phyloP scores from a whole-genome alignment of 768 basidiomycete genomes.

The Lactarius sp. region DNA sequence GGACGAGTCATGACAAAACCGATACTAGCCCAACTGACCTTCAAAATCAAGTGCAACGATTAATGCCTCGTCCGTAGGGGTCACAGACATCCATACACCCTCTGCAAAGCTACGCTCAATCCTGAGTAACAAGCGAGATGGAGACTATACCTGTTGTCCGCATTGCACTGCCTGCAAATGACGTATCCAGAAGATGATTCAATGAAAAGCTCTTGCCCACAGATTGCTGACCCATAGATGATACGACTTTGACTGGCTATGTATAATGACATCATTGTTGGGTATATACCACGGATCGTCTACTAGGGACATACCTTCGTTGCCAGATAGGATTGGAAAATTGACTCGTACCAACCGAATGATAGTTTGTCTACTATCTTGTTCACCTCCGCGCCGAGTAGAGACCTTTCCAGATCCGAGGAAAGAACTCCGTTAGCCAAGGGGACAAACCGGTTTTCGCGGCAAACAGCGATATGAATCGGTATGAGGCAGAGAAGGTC shows the following conservation, averaged over 20 bases:
- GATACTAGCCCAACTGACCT: conserved; percentile 34
- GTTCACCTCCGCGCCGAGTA: conserved; percentile 55
- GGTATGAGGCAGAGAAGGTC: conserved; percentile 61
- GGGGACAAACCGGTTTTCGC: conserved; percentile 57
- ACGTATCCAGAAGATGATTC: conserved; percentile 59
- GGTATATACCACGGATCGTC: not conserved
- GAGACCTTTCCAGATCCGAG: conserved; percentile 42
- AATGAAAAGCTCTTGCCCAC: conserved; percentile 57
- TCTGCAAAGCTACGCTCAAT: conserved; percentile 31
- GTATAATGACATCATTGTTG: not conserved
- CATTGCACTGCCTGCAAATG: conserved; percentile 64
- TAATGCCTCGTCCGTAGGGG: conserved; percentile 50
- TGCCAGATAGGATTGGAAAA: conserved; percentile 60
- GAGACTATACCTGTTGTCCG: conserved; percentile 43
- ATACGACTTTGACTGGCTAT: conserved; percentile 59
- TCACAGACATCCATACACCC: conserved; percentile 65
- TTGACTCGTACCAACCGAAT: conserved; percentile 62
- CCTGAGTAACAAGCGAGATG: not conserved
- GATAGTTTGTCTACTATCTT: conserved; percentile 51
- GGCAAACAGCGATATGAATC: conserved; percentile 56
- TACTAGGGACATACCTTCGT: conserved; percentile 38
- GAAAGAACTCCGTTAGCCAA: conserved; percentile 55
- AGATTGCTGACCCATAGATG: conserved; percentile 66
- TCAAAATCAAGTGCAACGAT: conserved; percentile 63
- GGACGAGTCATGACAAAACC: not conserved